These are phyloP conservation scores for Hyaloscypha hepaticicola DNA, from an alignment of 495 filamentous ascomycete species.

Conservation along the genomic window DNA sequence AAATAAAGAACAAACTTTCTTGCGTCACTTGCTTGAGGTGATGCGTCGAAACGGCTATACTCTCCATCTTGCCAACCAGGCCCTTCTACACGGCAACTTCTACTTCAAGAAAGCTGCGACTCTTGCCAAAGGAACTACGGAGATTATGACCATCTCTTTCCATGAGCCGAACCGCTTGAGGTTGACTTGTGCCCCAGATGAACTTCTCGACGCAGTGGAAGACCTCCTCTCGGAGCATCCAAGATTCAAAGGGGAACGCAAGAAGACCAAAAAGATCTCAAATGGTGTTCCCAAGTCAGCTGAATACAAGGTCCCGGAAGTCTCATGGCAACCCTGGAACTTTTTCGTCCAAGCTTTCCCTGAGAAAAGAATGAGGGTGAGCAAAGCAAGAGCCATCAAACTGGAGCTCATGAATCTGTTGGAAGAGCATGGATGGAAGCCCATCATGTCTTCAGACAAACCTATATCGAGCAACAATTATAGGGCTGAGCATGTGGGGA, in stretches of 20 bases:
- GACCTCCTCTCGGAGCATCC: not conserved
- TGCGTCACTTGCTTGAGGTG: not conserved
- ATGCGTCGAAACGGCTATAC: not conserved
- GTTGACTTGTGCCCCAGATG: not conserved
- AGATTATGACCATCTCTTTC: not conserved
- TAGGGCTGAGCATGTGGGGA: no score
- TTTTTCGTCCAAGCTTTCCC: no score
- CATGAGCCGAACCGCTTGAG: not conserved
- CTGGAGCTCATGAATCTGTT: no score
- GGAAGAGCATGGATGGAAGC: no score
- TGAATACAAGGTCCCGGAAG: no score
- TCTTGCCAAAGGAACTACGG: not conserved
- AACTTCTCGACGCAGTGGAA: not conserved
- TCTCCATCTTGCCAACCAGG: not conserved
- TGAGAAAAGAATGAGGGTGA: no score
- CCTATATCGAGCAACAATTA: no score
- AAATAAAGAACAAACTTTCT: not conserved
- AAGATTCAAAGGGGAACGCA: not conserved
- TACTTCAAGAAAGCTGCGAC: not conserved
- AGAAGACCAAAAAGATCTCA: not conserved
- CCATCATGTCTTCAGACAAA: no score
- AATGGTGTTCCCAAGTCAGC: no score
- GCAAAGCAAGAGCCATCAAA: no score
- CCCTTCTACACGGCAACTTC: not conserved
- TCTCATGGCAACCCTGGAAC: no score